Percentiles rank a stretch among this genome's conserved stretches.
Conservation (phyloP, 768 basidiomycete species). For the Infundibulicybe gibba region DNA sequence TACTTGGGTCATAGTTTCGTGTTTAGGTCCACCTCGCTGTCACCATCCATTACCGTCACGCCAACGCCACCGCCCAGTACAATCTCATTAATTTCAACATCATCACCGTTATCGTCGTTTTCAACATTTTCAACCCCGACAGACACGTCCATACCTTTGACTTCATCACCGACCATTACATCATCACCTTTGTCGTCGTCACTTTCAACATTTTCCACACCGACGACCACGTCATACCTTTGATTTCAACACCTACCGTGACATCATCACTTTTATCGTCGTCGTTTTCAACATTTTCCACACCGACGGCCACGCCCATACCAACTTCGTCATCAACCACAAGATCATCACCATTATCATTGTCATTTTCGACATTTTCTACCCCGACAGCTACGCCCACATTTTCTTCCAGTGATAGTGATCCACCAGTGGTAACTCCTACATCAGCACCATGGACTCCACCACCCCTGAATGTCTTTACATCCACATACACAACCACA, state of each 20-base stretch:
- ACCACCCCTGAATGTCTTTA: neutral
- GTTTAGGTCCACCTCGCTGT: conserved; percentile 2
- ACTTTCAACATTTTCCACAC: conserved; percentile 4
- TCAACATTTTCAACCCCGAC: conserved; percentile 1
- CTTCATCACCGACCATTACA: neutral
- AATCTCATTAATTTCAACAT: conserved; percentile 5
- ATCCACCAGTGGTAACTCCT: neutral
- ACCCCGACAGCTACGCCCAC: neutral
- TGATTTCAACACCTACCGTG: conserved; percentile 1
- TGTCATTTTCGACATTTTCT: conserved; percentile 1
- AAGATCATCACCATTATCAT: neutral
- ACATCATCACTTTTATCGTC: neutral
- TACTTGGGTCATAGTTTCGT: conserved; percentile 8
- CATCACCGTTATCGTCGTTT: conserved; percentile 2
- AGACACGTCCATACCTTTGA: conserved; percentile 1
- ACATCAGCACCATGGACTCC: neutral
- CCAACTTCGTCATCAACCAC: conserved; percentile 1
- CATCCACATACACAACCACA: conserved; percentile 10
- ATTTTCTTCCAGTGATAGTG: neutral
- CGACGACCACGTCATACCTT: conserved; percentile 4
- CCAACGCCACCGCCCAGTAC: conserved; percentile 1
- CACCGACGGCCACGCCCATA: conserved; percentile 4
- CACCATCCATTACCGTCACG: conserved; percentile 3
- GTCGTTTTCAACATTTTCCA: conserved; percentile 1
- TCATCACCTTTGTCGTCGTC: neutral